These are phyloP conservation scores for Castanopsis chinensis DNA, from an alignment of 306 rosid genomes.

Conservation along the genomic window DNA sequence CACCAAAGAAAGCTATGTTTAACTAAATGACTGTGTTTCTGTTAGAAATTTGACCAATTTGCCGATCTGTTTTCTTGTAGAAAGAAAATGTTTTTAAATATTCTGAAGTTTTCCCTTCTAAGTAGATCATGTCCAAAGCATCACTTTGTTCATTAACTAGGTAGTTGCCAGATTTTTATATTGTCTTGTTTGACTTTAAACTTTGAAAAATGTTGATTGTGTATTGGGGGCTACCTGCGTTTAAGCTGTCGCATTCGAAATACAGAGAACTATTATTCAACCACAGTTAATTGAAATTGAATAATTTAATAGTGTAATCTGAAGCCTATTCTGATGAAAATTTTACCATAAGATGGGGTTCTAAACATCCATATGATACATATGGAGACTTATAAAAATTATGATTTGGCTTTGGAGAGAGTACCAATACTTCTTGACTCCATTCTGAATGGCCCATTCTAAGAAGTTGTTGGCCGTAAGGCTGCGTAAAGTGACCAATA, in stretches of 20 bases:
- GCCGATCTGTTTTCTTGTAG: neutral
- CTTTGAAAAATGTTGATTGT: neutral
- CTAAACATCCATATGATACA: neutral
- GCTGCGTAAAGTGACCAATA: neutral
- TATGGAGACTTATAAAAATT: neutral
- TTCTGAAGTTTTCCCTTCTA: neutral
- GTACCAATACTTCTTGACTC: neutral
- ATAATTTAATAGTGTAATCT: neutral
- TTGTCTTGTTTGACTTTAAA: neutral
- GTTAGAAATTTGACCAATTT: neutral
- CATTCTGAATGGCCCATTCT: neutral
- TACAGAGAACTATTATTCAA: neutral
- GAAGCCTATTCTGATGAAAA: neutral
- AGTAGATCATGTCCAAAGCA: neutral
- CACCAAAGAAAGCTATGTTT: neutral
- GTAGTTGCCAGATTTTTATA: neutral
- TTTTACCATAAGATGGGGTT: neutral
- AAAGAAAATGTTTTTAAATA: neutral
- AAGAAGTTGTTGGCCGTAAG: neutral
- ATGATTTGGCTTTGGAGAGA: neutral
- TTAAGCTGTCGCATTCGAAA: neutral
- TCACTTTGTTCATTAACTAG: neutral
- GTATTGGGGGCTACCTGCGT: neutral
- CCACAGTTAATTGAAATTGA: too few species aligned
- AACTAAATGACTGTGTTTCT: neutral